Evolutionary conservation across 2,329 filamentous ascomycete genomes (phyloP).

Genomic region (Botrytis tulipae): DNA sequence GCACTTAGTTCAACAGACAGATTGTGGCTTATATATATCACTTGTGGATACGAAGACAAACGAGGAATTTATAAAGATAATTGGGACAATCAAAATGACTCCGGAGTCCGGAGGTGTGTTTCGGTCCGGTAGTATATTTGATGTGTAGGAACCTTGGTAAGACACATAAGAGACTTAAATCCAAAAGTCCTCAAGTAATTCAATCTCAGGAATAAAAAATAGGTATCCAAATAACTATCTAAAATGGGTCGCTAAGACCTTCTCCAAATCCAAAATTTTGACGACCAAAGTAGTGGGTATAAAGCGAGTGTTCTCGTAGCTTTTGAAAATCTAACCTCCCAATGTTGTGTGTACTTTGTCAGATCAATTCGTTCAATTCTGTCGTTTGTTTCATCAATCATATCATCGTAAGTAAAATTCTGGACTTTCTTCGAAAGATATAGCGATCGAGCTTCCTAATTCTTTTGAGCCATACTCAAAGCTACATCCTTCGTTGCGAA

Average conservation of each 20-base stretch:
- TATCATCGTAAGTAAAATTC: conserved; percentile 3
- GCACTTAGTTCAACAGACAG: background rate
- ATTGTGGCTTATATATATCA: background rate
- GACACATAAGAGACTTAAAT: background rate
- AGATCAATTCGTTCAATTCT: conserved; percentile 4
- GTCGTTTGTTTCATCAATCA: conserved; percentile 11
- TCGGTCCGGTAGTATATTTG: background rate
- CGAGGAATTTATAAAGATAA: background rate
- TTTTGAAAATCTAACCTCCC: conserved; percentile 12
- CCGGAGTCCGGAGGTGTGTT: background rate
- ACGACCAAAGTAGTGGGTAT: conserved; percentile 12
- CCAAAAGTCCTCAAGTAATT: background rate
- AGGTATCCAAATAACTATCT: conserved; percentile 14
- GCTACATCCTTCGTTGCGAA: conserved; percentile 40
- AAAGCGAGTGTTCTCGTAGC: conserved; percentile 6
- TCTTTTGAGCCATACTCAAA: conserved; percentile 31
- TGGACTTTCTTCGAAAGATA: background rate
- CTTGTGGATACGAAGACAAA: background rate
- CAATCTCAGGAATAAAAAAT: background rate
- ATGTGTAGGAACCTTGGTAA: background rate
- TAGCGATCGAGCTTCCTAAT: background rate
- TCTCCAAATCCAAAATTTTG: background rate
- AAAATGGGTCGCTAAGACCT: background rate
- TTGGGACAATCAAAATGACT: background rate
- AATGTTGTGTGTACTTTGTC: background rate